Evolutionary conservation across 495 filamentous ascomycete species (phyloP).

Genomic region (Penicillium longicatenatum): DNA sequence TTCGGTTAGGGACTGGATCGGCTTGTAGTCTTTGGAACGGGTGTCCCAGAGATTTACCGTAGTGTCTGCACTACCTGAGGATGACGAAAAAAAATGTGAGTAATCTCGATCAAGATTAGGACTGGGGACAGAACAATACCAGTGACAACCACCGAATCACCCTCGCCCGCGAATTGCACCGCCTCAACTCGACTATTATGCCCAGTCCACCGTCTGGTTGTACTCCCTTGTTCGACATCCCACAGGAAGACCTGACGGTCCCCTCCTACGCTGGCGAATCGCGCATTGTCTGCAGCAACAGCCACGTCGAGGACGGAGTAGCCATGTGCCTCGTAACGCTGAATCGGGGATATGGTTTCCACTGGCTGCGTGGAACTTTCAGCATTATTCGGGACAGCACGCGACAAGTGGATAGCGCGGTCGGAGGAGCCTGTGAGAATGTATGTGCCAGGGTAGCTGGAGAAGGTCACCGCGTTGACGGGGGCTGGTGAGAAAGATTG

Average conservation of each 20-base stretch:
- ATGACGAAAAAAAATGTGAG: background rate
- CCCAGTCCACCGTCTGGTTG: slow-evolving; percentile 71
- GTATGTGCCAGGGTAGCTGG: slow-evolving; percentile 42
- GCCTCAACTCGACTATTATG: slow-evolving; percentile 74
- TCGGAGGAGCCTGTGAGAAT: slow-evolving; percentile 87
- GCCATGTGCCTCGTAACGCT: slow-evolving; percentile 85
- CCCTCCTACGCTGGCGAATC: slow-evolving; percentile 80
- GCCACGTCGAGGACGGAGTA: slow-evolving; percentile 84
- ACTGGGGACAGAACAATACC: slow-evolving; percentile 33
- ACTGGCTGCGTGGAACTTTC: slow-evolving; percentile 33
- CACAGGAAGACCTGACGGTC: slow-evolving; percentile 90
- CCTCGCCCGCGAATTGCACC: slow-evolving; percentile 74
- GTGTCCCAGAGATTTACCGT: slow-evolving; percentile 87
- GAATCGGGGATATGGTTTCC: slow-evolving; percentile 62
- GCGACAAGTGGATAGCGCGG: slow-evolving; percentile 81
- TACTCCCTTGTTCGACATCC: slow-evolving; percentile 82
- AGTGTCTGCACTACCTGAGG: slow-evolving; percentile 71
- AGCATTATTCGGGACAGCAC: slow-evolving; percentile 52
- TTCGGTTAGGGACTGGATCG: slow-evolving; percentile 77
- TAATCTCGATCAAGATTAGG: background rate
- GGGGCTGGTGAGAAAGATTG: slow-evolving; percentile 28
- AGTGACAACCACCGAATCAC: slow-evolving; percentile 66
- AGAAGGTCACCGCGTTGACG: slow-evolving; percentile 46
- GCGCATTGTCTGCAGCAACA: slow-evolving; percentile 74
- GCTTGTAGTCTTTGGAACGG: slow-evolving; percentile 60